A percentile compares a stretch with the other conserved stretches of the same genome.
Evolutionary conservation across 2,329 filamentous ascomycete species (phyloP).

Genomic region (Verticillium zaregamsianum): DNA sequence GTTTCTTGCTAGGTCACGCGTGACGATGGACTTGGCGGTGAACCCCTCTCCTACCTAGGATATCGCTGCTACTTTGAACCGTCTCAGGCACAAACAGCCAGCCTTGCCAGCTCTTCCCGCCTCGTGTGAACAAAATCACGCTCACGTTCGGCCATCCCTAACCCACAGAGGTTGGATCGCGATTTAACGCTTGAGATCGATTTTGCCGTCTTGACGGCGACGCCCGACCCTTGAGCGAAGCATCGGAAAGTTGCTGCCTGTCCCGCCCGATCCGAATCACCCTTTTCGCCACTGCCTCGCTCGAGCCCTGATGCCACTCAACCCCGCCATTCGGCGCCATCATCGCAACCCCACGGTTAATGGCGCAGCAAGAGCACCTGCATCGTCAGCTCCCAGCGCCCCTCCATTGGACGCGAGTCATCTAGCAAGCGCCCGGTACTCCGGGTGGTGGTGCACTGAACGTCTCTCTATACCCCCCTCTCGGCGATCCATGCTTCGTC

Average conservation of each 20-base stretch:
- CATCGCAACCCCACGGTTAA: conserved; percentile 1
- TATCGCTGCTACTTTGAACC: not conserved
- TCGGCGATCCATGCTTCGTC: not conserved
- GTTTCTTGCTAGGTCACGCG: not conserved
- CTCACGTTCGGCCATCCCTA: not conserved
- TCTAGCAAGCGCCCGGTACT: conserved; percentile 1
- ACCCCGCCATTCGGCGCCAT: not conserved
- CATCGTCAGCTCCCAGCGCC: not conserved
- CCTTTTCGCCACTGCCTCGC: not conserved
- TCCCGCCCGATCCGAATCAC: not conserved
- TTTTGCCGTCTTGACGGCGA: not conserved
- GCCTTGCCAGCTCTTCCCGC: not conserved
- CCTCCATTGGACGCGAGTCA: not conserved
- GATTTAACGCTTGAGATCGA: not conserved
- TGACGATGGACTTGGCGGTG: not conserved
- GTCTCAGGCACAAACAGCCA: not conserved
- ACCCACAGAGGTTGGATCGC: not conserved
- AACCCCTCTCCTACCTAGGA: not conserved
- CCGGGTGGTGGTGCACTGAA: not conserved
- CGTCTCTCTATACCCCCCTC: not conserved
- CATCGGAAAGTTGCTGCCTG: not conserved
- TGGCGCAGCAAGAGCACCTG: not conserved
- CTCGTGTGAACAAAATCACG: not conserved
- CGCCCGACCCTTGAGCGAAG: not conserved
- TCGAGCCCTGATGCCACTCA: not conserved